Evolutionary conservation across 1,284 basidiomycete genomes (phyloP).

Genomic region (Moesziomyces sp.): DNA sequence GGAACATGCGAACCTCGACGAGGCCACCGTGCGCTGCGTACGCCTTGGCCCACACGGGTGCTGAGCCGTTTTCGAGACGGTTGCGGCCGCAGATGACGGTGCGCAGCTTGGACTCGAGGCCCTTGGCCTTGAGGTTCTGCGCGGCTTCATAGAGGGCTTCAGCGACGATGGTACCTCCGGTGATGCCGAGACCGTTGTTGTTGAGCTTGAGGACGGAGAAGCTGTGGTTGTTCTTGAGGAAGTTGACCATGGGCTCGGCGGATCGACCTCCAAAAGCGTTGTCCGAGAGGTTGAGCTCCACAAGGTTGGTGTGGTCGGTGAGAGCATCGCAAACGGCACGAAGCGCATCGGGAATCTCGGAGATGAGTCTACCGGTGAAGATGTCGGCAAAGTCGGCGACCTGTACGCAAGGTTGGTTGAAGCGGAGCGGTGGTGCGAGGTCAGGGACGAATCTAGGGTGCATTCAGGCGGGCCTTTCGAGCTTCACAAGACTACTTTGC

Average conservation of each 20-base stretch:
- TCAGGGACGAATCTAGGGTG: not conserved
- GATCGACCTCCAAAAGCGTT: conserved; percentile 97
- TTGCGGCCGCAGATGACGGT: conserved; percentile 93
- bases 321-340: conserved; percentile 88
- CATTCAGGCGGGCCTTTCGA: too few species aligned
- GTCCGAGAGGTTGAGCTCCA: conserved; percentile 90
- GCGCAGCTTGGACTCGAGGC: conserved; percentile 78
- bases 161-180: conserved; percentile 86
- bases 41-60: conserved; percentile 84
- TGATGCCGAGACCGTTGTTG: conserved; percentile 97
- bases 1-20: conserved; percentile 88
- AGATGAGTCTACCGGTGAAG: conserved; percentile 95
- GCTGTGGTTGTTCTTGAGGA: conserved; percentile 71
- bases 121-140: conserved; percentile 75
- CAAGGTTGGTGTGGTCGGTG: conserved; percentile 80
- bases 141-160: conserved; percentile 85
- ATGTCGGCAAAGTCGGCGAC: conserved; percentile 96
- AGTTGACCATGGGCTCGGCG: conserved; percentile 91
- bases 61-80: conserved; percentile 90
- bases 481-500: too few species aligned
- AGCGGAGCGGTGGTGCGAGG: not conserved
- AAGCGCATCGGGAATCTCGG: conserved; percentile 91
- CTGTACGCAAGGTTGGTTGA: conserved; percentile 72
- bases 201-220: conserved; percentile 89
- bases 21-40: conserved; percentile 83